Conservation (phyloP, 139 green algal genomes). For the Limnomonas spitsbergensis region DNA sequence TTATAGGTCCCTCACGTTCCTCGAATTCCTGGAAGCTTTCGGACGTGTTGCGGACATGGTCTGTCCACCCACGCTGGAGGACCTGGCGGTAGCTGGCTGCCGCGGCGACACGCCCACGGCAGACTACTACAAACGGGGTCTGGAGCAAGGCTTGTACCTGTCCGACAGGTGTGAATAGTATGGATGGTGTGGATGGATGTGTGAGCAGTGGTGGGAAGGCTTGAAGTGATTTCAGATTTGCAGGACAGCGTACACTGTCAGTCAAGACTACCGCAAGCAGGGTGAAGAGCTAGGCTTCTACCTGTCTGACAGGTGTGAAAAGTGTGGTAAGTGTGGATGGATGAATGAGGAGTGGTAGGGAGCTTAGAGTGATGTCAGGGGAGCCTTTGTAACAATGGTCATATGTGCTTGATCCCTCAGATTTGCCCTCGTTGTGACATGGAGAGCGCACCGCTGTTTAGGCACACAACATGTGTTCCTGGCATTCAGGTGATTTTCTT, state of each 20-base stretch:
- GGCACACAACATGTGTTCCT: too few relatives aligned
- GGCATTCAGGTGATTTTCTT: too few relatives aligned
- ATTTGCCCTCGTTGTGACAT: too few relatives aligned
- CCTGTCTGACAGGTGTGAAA: not conserved
- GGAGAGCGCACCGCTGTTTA: too few relatives aligned
- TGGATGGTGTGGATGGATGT: too few relatives aligned
- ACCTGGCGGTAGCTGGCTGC: slow-evolving; percentile 34
- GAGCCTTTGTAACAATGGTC: too few relatives aligned
- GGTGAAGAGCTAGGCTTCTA: not conserved
- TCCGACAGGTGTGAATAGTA: slow-evolving; percentile 19
- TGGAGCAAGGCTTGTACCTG: slow-evolving; percentile 2
- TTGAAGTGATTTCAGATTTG: too few relatives aligned
- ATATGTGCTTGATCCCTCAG: too few relatives aligned
- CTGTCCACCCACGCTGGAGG: slow-evolving; percentile 39
- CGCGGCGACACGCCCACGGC: slow-evolving; percentile 14
- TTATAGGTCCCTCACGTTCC: slow-evolving; percentile 58
- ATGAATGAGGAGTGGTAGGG: slow-evolving; percentile 3
- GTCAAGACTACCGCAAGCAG: not conserved
- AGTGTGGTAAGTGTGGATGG: too few relatives aligned
- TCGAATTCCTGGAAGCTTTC: slow-evolving; percentile 71
- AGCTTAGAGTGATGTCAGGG: too few relatives aligned
- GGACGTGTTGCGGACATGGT: slow-evolving; percentile 65
- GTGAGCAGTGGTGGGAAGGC: too few relatives aligned
- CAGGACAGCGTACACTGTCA: too few relatives aligned
- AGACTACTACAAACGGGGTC: slow-evolving; percentile 14